Evolutionary conservation across 2,329 filamentous ascomycete genomes (phyloP).

Genomic region (Aspergillus fijiensis): DNA sequence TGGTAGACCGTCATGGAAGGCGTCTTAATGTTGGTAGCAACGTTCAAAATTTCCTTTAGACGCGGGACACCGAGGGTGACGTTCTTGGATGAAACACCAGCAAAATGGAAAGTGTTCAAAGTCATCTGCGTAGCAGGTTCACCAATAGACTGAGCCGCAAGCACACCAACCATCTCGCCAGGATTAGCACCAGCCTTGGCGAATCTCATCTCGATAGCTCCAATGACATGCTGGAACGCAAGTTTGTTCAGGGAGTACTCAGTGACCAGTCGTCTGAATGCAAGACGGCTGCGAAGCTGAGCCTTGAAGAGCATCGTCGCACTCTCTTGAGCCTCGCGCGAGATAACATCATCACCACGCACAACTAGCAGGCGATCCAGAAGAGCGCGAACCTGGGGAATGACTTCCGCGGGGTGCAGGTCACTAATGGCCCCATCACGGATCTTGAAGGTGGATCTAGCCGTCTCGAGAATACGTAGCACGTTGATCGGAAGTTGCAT

Average conservation of each 20-base stretch:
- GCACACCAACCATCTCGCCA: slow-evolving; percentile 97
- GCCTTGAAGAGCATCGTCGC: slow-evolving; percentile 92
- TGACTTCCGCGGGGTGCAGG: slow-evolving; percentile 81
- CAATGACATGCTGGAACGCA: slow-evolving; percentile 87
- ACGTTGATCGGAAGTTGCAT: slow-evolving; percentile 94
- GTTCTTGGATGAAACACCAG: slow-evolving; percentile 99
- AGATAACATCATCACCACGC: slow-evolving; percentile 78
- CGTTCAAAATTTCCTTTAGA: slow-evolving; percentile 98
- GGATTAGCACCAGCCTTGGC: slow-evolving; percentile 80
- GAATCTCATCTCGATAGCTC: slow-evolving; percentile 87
- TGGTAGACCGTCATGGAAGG: slow-evolving; percentile 95
- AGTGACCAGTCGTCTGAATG: slow-evolving; percentile 89
- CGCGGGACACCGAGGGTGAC: slow-evolving; percentile 97
- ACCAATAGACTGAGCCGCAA: slow-evolving; percentile 97
- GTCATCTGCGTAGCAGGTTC: slow-evolving; percentile 99
- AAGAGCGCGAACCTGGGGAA: slow-evolving; percentile 73
- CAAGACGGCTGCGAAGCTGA: slow-evolving; percentile 80
- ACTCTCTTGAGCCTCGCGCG: slow-evolving; percentile 80
- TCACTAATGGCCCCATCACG: slow-evolving; percentile 84
- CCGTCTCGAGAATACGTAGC: slow-evolving; percentile 83
- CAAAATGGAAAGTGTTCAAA: slow-evolving; percentile 99
- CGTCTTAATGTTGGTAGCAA: slow-evolving; percentile 97
- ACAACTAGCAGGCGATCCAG: slow-evolving; percentile 80
- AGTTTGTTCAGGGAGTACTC: slow-evolving; percentile 84
- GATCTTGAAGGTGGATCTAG: slow-evolving; percentile 86